Base-by-base conservation (phyloP, 805 yeast genomes). In the Alloascoidea africana region DNA sequence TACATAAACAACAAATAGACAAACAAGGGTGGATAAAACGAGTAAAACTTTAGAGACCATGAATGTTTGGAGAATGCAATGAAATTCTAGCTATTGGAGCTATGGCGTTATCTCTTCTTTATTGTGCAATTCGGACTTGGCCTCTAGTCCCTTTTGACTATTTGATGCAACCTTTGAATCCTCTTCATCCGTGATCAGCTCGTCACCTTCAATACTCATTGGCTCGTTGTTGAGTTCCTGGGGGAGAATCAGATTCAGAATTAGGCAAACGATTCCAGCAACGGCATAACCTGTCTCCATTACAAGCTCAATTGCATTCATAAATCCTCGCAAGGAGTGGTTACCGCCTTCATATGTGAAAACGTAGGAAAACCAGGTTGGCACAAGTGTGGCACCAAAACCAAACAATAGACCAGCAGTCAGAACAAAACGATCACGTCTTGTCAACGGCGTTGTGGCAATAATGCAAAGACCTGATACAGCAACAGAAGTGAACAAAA, bases 261-360 rank as follows among this genome's bases (percentile, higher is more conserved):
- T 54, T 6, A 78, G 65, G 1, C 76, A 83, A 27, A 76, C 51
- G 42, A 80, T 59, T 11, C 85, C 89, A 33, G 79, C 68, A 18
- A 79, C 60, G 15, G 87, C 83, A 50, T 73, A 78, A 13, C 84
- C 78, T 3, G 84, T 74, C 51, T 77, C 81, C 73, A 77, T 68
- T 36, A 80, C 76, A 40, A 80, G 65, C 16, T 67, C 63, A 40
- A 80, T 73, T 35, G 87, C 87, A 49, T 76, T 70, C 37, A 72
- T 58, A 55, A 80, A 73, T 1, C 89, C 87, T 35, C 49, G 46
- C 35, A 76, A 61, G 2, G 72, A 63, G 17, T 52, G 47, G 58
- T 80, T 79, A 45, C 50, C 48, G n/a, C 87, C 87, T 2, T 51
- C 39, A 58, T 80, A 80, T 14, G 83, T 71, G 59, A 80, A 79